Percentiles rank a stretch among this genome's conserved stretches.
Evolutionary conservation across 805 yeast species (phyloP).

Genomic region (Scheffersomyces amazonensis): DNA sequence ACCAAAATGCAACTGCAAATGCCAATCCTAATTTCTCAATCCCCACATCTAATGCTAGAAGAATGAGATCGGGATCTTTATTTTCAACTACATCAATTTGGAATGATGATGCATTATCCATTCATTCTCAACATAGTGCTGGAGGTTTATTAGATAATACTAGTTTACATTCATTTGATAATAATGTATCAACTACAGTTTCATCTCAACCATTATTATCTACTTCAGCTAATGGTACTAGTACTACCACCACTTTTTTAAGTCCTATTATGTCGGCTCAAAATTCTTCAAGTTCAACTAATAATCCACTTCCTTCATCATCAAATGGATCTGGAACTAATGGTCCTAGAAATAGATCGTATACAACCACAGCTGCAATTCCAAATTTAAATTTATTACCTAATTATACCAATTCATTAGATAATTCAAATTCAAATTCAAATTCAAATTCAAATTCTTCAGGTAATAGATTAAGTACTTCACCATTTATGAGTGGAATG

Average conservation of each 20-base stretch:
- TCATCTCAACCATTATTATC: slow-evolving; percentile 1
- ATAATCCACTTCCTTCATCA: background rate
- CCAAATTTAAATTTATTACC: slow-evolving; percentile 15
- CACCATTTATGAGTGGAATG: slow-evolving; percentile 20
- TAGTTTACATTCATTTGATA: slow-evolving; percentile 13
- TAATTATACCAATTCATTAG: slow-evolving; percentile 1
- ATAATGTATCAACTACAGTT: slow-evolving; percentile 5
- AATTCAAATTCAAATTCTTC: background rate
- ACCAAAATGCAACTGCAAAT: background rate
- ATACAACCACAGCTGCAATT: slow-evolving; percentile 45
- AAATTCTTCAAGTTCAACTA: slow-evolving; percentile 4
- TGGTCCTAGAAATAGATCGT: slow-evolving; percentile 43
- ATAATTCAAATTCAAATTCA: too few relatives aligned
- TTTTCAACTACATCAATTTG: slow-evolving; percentile 53
- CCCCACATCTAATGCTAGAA: slow-evolving; percentile 13
- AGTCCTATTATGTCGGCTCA: slow-evolving; percentile 13
- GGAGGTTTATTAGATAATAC: slow-evolving; percentile 11
- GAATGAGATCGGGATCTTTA: slow-evolving; percentile 58
- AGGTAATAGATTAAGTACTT: slow-evolving; percentile 13
- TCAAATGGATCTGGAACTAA: slow-evolving; percentile 11
- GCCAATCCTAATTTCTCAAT: background rate
- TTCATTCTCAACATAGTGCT: slow-evolving; percentile 11
- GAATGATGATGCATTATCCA: slow-evolving; percentile 44
- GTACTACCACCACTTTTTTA: slow-evolving; percentile 4
- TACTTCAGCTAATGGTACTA: background rate